Evolutionary conservation across 768 basidiomycete species (phyloP).

Genomic region (Boletus insuetus): DNA sequence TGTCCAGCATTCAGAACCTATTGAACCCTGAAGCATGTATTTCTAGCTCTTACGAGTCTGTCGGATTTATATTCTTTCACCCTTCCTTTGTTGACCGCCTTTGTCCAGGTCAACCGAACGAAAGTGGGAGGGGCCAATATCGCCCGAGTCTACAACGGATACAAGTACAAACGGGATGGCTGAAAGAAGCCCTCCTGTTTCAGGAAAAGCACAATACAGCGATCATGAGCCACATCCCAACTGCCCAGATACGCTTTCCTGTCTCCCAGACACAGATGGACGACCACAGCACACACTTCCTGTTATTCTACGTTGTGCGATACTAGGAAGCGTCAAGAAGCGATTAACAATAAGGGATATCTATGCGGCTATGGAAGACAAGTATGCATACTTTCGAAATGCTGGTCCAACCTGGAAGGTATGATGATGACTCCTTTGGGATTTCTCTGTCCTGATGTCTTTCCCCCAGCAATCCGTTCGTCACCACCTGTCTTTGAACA

Average conservation of each 20-base stretch:
- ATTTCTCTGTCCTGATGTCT: constrained; percentile 1
- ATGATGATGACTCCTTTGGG: constrained; percentile 8
- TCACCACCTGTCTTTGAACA: constrained; percentile 80
- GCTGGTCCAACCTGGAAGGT: constrained; percentile 89
- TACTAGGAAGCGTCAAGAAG: constrained; percentile 71
- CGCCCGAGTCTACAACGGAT: constrained; percentile 37
- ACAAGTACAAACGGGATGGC: constrained; percentile 29
- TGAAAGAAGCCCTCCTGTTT: constrained; percentile 17
- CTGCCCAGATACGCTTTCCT: constrained; percentile 75
- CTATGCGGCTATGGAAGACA: constrained; percentile 83
- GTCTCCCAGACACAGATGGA: constrained; percentile 75
- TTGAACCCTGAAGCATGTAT: constrained; percentile 52
- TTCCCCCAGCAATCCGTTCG: constrained; percentile 75
- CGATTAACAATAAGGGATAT: constrained; percentile 83
- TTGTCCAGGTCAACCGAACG: constrained; percentile 30
- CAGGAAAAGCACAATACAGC: constrained; percentile 27
- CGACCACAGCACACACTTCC: constrained; percentile 83
- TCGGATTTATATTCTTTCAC: constrained; percentile 9
- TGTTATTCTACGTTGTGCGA: constrained; percentile 81
- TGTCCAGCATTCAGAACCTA: constrained; percentile 56
- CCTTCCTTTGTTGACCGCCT: constrained; percentile 19
- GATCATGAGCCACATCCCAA: constrained; percentile 67
- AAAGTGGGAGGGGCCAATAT: constrained; percentile 25
- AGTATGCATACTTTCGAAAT: constrained; percentile 77
- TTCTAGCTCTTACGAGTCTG: constrained; percentile 43